These are phyloP conservation scores for Paraphoma chrysanthemicola DNA, from an alignment of 2,329 filamentous ascomycete genomes.

Conservation along the genomic window DNA sequence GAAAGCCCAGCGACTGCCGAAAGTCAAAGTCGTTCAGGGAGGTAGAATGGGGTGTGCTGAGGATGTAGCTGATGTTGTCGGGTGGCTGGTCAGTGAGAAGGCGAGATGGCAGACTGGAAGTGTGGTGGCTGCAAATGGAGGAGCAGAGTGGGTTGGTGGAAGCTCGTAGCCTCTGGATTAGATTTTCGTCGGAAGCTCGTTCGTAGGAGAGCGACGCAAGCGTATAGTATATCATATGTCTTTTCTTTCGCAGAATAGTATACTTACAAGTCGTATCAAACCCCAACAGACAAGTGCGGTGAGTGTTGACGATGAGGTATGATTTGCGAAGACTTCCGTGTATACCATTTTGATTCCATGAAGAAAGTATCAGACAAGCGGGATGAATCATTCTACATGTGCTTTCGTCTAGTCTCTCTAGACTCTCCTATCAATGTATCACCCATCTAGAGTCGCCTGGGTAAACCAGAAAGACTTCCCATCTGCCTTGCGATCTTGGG, in stretches of 20 bases:
- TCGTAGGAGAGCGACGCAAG: no score
- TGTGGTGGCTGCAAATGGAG: slow-evolving; percentile 46
- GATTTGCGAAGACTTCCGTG: no score
- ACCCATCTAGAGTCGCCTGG: not conserved
- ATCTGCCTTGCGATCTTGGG: not conserved
- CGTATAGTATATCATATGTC: no score
- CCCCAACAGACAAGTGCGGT: no score
- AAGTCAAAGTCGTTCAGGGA: slow-evolving; percentile 27
- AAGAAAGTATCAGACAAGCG: no score
- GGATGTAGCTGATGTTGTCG: slow-evolving; percentile 75
- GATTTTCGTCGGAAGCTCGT: not conserved
- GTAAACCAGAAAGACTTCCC: not conserved
- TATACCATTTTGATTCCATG: no score
- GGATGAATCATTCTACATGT: no score
- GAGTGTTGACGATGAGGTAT: no score
- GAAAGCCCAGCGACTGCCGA: slow-evolving; percentile 22
- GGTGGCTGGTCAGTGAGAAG: slow-evolving; percentile 44
- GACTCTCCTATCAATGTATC: slow-evolving; percentile 10
- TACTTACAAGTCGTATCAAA: no score
- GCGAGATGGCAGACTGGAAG: slow-evolving; percentile 46
- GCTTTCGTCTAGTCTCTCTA: not conserved
- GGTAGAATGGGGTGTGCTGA: slow-evolving; percentile 33
- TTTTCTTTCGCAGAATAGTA: no score
- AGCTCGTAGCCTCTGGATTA: slow-evolving; percentile 4
- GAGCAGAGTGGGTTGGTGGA: slow-evolving; percentile 31